Evolutionary conservation across 2,329 filamentous ascomycete genomes (phyloP).

Genomic region (Hypoxylon sp.): DNA sequence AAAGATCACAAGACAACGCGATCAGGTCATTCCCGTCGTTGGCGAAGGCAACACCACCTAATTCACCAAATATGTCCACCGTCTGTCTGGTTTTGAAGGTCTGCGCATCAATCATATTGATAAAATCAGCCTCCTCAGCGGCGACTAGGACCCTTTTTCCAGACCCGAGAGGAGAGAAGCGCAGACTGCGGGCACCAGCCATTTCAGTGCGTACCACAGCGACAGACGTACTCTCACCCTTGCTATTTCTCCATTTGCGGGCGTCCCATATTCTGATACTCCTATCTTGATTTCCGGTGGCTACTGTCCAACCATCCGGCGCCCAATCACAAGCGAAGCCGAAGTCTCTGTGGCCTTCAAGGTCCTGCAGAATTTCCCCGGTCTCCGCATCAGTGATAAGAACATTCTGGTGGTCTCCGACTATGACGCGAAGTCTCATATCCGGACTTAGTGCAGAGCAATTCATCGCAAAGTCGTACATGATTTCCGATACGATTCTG

Average conservation of each 20-base stretch:
- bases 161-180: constrained; percentile 76
- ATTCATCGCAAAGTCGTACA: constrained; percentile 72
- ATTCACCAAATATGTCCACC: constrained; percentile 78
- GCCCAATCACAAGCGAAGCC: constrained; percentile 84
- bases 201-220: constrained; percentile 69
- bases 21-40: constrained; percentile 74
- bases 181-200: constrained; percentile 72
- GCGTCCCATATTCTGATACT: constrained; percentile 80
- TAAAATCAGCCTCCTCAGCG: constrained; percentile 78
- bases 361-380: constrained; percentile 63
- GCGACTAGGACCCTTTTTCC: constrained; percentile 73
- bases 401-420: constrained; percentile 73
- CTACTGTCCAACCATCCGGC: constrained; percentile 77
- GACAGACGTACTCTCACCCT: constrained; percentile 58
- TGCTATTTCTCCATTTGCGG: constrained; percentile 68
- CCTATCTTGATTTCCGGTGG: constrained; percentile 80
- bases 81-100: constrained; percentile 72
- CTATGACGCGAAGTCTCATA: constrained; percentile 73
- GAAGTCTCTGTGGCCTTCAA: constrained; percentile 73
- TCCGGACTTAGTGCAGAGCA: constrained; percentile 78
- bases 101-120: constrained; percentile 75
- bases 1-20: constrained; percentile 71
- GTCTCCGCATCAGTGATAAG: constrained; percentile 75
- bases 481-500: constrained; percentile 61
- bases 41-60: constrained; percentile 73